Conservation (phyloP, 225 moss, liverwort and hornwort species). For the Lunularia cruciata region DNA sequence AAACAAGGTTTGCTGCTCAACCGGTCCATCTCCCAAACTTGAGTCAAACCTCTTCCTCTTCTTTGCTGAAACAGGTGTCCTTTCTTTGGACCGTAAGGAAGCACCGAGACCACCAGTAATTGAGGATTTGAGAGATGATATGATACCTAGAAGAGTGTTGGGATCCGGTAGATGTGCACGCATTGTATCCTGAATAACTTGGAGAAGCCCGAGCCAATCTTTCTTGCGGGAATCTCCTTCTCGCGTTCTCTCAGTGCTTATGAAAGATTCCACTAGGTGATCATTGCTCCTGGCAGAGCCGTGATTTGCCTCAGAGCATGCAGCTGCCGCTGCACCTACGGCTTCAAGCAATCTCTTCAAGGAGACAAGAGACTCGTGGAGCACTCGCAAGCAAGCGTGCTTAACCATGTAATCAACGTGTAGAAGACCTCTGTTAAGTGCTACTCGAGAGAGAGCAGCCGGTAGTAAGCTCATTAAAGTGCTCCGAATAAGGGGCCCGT, state of each 20-base stretch:
- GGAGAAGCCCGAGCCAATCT: conserved; percentile 56
- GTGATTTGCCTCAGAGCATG: conserved; percentile 4
- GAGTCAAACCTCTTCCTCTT: conserved; percentile 65
- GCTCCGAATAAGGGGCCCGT: conserved; percentile 60
- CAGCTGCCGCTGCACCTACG: conserved; percentile 50
- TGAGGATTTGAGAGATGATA: conserved; percentile 49
- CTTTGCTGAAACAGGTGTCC: conserved; percentile 21
- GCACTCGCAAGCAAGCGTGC: conserved; percentile 77
- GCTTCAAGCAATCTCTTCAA: conserved; percentile 58
- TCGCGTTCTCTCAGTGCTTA: too few species aligned
- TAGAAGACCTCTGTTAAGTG: conserved; percentile 88
- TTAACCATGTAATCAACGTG: conserved; percentile 75
- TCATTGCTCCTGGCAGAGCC: not conserved
- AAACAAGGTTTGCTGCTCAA: conserved; percentile 1
- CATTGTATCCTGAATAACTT: conserved; percentile 77
- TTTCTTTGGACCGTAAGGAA: not conserved
- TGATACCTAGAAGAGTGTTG: conserved; percentile 66
- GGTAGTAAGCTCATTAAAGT: conserved; percentile 70
- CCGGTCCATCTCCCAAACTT: not conserved
- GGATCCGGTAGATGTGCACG: conserved; percentile 80
- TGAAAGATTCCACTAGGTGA: not conserved
- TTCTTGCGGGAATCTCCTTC: conserved; percentile 30
- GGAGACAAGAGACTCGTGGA: conserved; percentile 70
- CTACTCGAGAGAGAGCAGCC: conserved; percentile 64
- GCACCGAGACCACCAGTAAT: not conserved